Conservation (phyloP, 2,329 filamentous ascomycete species). For the Cladophialophora immunda region DNA sequence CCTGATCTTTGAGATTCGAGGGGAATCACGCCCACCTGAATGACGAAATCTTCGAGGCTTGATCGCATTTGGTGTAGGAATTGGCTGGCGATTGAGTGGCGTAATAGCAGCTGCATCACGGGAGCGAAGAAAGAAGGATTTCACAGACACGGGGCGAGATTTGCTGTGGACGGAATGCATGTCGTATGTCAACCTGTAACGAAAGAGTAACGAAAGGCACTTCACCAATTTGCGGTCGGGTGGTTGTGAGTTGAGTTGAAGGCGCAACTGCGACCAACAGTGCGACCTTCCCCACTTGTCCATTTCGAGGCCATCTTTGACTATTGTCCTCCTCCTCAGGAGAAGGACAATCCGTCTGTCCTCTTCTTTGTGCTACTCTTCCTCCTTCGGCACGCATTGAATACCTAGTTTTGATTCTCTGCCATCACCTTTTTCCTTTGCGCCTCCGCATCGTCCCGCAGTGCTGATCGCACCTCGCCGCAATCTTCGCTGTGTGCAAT, state of each 20-base stretch:
- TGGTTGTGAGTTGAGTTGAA: not conserved
- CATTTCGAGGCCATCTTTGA: not conserved
- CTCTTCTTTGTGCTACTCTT: not conserved
- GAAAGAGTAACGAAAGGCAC: not conserved
- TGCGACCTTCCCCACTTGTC: not conserved
- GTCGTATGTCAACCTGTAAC: not conserved
- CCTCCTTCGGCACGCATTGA: not conserved
- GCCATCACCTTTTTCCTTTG: not conserved
- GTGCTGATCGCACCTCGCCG: not conserved
- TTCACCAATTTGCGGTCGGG: not conserved
- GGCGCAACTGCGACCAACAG: not conserved
- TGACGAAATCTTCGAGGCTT: conserved; percentile 11
- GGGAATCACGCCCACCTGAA: conserved; percentile 6
- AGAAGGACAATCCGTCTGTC: not conserved
- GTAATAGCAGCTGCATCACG: conserved; percentile 14
- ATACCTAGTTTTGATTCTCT: not conserved
- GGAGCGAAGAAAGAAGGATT: conserved; percentile 15
- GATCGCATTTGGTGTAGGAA: not conserved
- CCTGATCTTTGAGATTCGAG: conserved; percentile 15
- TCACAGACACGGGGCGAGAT: conserved; percentile 7
- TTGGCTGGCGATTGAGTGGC: conserved; percentile 5
- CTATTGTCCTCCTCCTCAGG: not conserved
- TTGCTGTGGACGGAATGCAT: conserved; percentile 18
- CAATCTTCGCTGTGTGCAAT: not conserved
- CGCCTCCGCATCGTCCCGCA: not conserved